Evolutionary conservation across 345 rosid species (phyloP), one percentile per base, ranked within the genome.

Genomic region (Theobroma cacao): DNA sequence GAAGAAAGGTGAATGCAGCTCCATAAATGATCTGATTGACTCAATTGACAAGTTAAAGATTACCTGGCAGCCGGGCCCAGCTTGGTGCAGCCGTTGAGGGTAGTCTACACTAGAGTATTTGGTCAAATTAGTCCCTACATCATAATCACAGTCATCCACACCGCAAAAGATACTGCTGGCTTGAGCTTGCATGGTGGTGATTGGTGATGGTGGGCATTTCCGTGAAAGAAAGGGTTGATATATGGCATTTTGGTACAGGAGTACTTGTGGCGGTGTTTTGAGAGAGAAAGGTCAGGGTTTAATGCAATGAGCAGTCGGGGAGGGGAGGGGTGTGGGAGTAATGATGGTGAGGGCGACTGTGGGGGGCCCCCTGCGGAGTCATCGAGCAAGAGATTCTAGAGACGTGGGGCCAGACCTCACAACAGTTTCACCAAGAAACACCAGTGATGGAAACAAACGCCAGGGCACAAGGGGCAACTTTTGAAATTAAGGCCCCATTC

Each of bases 301-400:
- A n/a, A n/a, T n/a, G 10, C 1, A 50, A 11, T 17, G 11, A 67
- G 45, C 31, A 50, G 75, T 41, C 66, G 53, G 60, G 66, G 7
- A 30, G 36, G 50, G 1, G 60, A 64, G 22, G 33, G n/a, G 34
- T 67, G 85, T 83, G 89, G 84, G 79, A 60, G 7, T 65, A 75
- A 83, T 86, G 78, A 86, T 86, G 38, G 33, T 12, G 53, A 45
- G 65, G 0, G 78, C 75, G 72, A 79, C 20, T 53, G 75, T 26
- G 59, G 26, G 73, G 72, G 65, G 2, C 14, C n/a, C 20, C 82
- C 80, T 34, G 67, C 55, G 17, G 41, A 2, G 33, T 52, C 43
- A 40, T 28, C 10, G 5, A 36, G 18, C 40, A 75, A 18, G 30
- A 74, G 67, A 77, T 84, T 79, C 75, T 62, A 66, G 59, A 36